Evolutionary conservation across 2,329 filamentous ascomycete genomes (phyloP), one percentile per base, ranked within the genome.

Genomic region (Ophiostoma quercus): DNA sequence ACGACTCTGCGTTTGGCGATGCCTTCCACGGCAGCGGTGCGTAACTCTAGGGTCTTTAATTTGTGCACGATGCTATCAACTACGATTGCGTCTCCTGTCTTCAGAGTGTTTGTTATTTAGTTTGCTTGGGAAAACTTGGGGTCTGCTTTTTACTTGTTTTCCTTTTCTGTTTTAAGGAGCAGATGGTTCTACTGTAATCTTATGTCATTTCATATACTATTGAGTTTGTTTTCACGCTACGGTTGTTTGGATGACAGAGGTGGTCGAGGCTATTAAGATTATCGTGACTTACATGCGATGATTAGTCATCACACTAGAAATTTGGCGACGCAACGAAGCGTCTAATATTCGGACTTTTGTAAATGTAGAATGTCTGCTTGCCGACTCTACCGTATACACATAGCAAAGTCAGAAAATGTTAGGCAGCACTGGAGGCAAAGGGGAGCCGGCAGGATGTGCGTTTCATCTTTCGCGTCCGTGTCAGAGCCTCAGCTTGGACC

Each of bases 1-100:
- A 92, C 66, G 90, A 93, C 75, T 92, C 89, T 47, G 92, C 91
- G 1, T 95, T 95, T 80, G 92, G 91, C 2, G 91, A 95, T 74
- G 92, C 92, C 0, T 92, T 66, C 37, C 65, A 66, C 37, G 66
- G 43, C 43, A 67, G 43, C 43, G 66, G 66, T 41, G 62, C 62
- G n/a, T 39, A 65, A 66, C 8, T 3, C 65, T 57, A 8, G 29
- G 22, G 22, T 22, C 7, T 51, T 3, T n/a, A 37, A 16, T 37
- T n/a, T 34, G 37, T 34, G 34, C 4, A 34, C 8, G 14, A 29
- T 25, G 12, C 57, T 25, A 25, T 16, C 8, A 2, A 32, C 7
- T 67, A 32, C 19, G 43, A 2, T n/a, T 47, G 4, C 43, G 8
- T 47, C 19, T 12, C 7, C n/a, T 54, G 51, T 57, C 51, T 57